Conservation (phyloP, 306 rosid genomes). For the Quercus engelmannii region DNA sequence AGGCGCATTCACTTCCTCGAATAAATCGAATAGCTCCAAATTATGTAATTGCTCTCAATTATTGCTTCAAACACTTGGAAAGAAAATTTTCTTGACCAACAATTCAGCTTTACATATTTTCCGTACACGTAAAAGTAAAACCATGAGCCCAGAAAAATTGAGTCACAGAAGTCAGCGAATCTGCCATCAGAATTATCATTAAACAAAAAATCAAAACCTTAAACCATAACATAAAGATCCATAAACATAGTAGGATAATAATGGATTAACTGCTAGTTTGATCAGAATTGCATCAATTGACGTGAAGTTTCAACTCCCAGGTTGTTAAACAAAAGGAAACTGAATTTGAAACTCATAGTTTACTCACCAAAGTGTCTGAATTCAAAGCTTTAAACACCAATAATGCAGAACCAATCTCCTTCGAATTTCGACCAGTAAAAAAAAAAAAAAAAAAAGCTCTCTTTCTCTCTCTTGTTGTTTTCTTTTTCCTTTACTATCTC, state of each 20-base stretch:
- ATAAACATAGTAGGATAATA: neutral
- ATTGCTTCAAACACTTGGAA: neutral
- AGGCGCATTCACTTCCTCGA: constrained; percentile 41
- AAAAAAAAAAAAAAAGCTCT: neutral
- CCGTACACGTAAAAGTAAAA: neutral
- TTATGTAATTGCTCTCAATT: neutral
- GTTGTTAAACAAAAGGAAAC: constrained; percentile 6
- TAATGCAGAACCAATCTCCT: constrained; percentile 14
- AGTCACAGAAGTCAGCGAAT: constrained; percentile 27
- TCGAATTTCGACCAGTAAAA: neutral
- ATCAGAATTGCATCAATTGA: neutral
- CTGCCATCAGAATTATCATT: constrained; percentile 29
- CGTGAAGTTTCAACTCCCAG: constrained; percentile 4
- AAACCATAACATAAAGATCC: neutral
- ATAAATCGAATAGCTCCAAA: neutral
- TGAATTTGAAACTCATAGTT: neutral
- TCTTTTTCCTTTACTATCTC: neutral
- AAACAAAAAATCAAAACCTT: neutral
- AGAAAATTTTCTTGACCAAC: neutral
- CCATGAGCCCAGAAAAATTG: neutral
- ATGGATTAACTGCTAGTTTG: neutral
- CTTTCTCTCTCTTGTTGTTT: neutral
- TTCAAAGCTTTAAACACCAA: constrained; percentile 14
- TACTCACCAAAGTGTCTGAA: constrained; percentile 5
- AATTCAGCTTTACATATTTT: neutral